phyloP scores from a whole-genome alignment of 768 basidiomycete genomes.

The Obba rivulosa region DNA sequence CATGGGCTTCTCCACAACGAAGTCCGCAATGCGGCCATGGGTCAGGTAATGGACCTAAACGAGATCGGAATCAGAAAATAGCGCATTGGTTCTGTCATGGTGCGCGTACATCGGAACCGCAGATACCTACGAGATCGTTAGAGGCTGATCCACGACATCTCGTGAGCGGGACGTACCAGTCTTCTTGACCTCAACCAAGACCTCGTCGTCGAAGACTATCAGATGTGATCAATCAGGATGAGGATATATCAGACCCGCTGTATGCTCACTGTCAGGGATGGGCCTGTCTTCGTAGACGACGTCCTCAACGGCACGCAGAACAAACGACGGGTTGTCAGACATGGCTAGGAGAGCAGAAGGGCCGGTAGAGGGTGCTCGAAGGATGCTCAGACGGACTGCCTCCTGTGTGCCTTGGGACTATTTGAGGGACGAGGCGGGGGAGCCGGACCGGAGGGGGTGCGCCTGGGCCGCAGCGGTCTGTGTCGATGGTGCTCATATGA shows the following conservation, averaged over 20 bases:
- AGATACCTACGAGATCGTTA: constrained; percentile 56
- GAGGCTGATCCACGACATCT: neutral
- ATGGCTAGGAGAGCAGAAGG: constrained; percentile 32
- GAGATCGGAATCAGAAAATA: constrained; percentile 4
- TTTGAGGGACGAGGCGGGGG: constrained; percentile 9
- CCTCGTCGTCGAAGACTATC: constrained; percentile 66
- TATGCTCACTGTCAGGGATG: constrained; percentile 56
- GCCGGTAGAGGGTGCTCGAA: constrained; percentile 4
- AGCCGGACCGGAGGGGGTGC: constrained; percentile 16
- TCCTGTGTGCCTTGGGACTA: constrained; percentile 6
- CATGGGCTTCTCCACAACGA: constrained; percentile 77
- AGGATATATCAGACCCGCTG: neutral
- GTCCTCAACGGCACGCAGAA: constrained; percentile 63
- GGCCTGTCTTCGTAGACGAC: constrained; percentile 68
- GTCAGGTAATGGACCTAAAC: constrained; percentile 69
- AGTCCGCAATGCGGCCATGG: constrained; percentile 78
- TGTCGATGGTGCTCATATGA: too few relatives aligned
- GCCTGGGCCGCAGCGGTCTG: constrained; percentile 9
- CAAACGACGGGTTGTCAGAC: constrained; percentile 76
- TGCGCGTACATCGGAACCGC: constrained; percentile 73
- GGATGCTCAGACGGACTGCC: neutral
- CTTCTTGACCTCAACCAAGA: constrained; percentile 87
- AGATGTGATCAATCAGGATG: constrained; percentile 2
- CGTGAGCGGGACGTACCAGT: constrained; percentile 52
- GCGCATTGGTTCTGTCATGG: constrained; percentile 9